These are phyloP conservation scores for Stagonosporopsis cucurbitacearum DNA, from an alignment of 2,329 filamentous ascomycete species.

Conservation along the genomic window DNA sequence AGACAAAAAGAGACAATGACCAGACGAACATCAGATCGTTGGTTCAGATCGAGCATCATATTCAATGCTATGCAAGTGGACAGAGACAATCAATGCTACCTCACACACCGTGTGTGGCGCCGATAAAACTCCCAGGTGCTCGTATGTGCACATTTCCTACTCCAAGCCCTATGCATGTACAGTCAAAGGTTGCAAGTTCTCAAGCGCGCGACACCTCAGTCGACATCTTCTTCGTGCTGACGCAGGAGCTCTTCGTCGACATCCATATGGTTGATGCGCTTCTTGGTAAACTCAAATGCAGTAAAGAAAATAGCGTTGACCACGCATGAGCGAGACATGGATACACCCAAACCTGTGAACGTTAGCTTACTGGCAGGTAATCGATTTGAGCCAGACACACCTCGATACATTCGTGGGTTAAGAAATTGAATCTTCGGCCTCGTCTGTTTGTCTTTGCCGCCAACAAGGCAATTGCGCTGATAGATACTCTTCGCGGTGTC, in stretches of 20 bases:
- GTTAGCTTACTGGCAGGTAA: conserved; percentile 9
- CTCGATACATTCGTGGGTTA: conserved; percentile 79
- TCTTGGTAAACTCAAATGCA: conserved; percentile 82
- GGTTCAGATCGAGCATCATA: conserved; percentile 7
- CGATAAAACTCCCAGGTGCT: conserved; percentile 7
- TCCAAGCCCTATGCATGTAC: conserved; percentile 35
- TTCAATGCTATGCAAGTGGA: conserved; percentile 24
- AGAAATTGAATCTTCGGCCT: conserved; percentile 78
- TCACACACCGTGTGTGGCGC: conserved; percentile 16
- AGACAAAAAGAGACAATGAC: background rate
- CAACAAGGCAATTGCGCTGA: conserved; percentile 78
- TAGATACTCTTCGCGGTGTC: conserved; percentile 87
- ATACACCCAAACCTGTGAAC: conserved; percentile 69
- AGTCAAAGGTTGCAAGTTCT: conserved; percentile 9
- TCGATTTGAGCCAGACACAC: conserved; percentile 46
- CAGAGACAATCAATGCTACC: conserved; percentile 16
- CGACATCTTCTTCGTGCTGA: conserved; percentile 30
- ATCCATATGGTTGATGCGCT: conserved; percentile 55
- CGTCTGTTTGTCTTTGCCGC: conserved; percentile 62
- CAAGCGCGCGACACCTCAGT: conserved; percentile 5
- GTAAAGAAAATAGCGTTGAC: conserved; percentile 92
- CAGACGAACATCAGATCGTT: background rate
- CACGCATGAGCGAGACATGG: conserved; percentile 80
- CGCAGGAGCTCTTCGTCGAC: conserved; percentile 47
- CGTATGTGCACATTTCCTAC: conserved; percentile 21